These are phyloP conservation scores for Barnettozyma sucrosica DNA, from an alignment of 805 yeast species.

Conservation along the genomic window DNA sequence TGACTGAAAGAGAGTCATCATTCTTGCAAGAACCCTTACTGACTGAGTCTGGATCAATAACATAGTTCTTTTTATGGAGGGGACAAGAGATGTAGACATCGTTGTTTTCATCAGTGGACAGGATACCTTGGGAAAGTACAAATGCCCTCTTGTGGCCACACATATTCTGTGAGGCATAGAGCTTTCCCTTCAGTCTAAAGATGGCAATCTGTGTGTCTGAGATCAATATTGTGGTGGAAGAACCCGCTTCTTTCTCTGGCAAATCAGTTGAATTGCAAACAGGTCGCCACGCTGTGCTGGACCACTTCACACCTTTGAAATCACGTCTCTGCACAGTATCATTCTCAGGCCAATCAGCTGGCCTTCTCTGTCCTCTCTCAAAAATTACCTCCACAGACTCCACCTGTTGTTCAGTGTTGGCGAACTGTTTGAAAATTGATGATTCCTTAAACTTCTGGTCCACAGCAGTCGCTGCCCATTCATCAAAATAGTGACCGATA, in stretches of 20 bases:
- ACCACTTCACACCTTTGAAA: constrained; percentile 30
- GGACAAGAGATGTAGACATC: constrained; percentile 33
- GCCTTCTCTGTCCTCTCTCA: constrained; percentile 33
- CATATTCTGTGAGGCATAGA: constrained; percentile 35
- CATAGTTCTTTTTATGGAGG: constrained; percentile 31
- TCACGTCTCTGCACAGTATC: constrained; percentile 20
- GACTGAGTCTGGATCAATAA: constrained; percentile 21
- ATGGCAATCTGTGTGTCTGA: constrained; percentile 35
- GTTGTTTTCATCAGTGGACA: constrained; percentile 28
- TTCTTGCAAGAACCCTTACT: constrained; percentile 29
- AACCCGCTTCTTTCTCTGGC: constrained; percentile 27
- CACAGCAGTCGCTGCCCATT: constrained; percentile 28
- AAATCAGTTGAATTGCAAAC: constrained; percentile 26
- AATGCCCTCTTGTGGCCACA: constrained; percentile 37
- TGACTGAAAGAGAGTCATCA: constrained; percentile 28
- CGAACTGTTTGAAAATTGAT: constrained; percentile 28
- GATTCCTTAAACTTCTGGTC: constrained; percentile 19
- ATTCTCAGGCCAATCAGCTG: constrained; percentile 31
- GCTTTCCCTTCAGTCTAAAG: constrained; percentile 28
- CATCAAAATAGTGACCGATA: constrained; percentile 32
- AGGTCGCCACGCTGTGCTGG: constrained; percentile 26
- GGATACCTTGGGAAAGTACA: constrained; percentile 32
- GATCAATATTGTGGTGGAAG: constrained; percentile 28
- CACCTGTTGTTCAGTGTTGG: constrained; percentile 26
- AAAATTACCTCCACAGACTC: constrained; percentile 30